Percentiles rank a stretch among this genome's conserved stretches.
These are phyloP conservation scores for Globisporangium lucens DNA, from an alignment of 352 stramenopile species.

Conservation along the genomic window DNA sequence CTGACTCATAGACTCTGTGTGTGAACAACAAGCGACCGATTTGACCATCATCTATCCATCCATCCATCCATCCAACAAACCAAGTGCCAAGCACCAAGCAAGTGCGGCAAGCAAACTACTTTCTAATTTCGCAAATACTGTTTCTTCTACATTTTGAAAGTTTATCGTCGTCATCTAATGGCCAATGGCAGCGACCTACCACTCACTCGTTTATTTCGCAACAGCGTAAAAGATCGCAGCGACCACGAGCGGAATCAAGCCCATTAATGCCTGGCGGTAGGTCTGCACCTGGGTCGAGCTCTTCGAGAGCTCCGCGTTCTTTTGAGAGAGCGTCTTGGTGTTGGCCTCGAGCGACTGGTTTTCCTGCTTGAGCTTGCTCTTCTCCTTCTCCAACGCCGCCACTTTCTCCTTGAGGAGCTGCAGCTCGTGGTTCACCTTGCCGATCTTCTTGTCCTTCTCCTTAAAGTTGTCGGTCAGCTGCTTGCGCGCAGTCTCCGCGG, in stretches of 20 bases:
- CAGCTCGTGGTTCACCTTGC: constrained; percentile 55
- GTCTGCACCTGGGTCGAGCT: constrained; percentile 50
- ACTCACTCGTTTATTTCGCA: constrained; percentile 32
- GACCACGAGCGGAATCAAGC: constrained; percentile 51
- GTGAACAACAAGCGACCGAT: background rate
- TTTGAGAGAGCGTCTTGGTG: constrained; percentile 33
- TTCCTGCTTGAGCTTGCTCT: constrained; percentile 19
- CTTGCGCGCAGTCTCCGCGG: constrained; percentile 42
- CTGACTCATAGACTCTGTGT: constrained; percentile 5
- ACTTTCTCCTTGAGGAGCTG: constrained; percentile 47
- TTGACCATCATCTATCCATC: background rate
- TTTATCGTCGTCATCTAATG: constrained; percentile 11
- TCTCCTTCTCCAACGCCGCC: constrained; percentile 21
- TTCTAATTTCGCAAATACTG: constrained; percentile 14
- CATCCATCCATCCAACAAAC: background rate
- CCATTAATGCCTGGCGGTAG: constrained; percentile 55
- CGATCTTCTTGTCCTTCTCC: constrained; percentile 69
- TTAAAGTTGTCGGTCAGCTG: constrained; percentile 53
- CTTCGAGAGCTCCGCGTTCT: constrained; percentile 40
- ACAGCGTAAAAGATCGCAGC: constrained; percentile 50
- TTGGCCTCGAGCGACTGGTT: constrained; percentile 25
- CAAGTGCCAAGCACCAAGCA: background rate
- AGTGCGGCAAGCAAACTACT: background rate
- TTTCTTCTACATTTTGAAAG: constrained; percentile 15
- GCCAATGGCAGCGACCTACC: background rate